Percentiles rank a stretch among this genome's conserved stretches.
phyloP scores from a whole-genome alignment of 2,329 filamentous ascomycete species.

The Fusarium cicatricum region DNA sequence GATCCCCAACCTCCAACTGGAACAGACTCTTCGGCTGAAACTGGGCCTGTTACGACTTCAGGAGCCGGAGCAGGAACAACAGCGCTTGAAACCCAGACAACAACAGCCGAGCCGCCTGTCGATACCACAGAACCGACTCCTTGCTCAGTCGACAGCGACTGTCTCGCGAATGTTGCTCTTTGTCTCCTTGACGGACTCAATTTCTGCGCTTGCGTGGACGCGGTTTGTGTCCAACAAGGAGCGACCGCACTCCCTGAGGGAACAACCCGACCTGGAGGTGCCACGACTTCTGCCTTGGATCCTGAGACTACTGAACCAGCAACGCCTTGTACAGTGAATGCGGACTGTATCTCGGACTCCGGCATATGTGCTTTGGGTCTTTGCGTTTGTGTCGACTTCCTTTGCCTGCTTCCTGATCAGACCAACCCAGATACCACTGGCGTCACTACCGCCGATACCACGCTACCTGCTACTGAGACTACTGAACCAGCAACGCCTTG shows the following conservation, averaged over 20 bases:
- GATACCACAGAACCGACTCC: not conserved
- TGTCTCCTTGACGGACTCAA: constrained; percentile 7
- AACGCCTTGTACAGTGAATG: not conserved
- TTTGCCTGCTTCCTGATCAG: not conserved
- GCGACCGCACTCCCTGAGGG: no score
- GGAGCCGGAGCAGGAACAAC: not conserved
- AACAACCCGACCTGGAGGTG: no score
- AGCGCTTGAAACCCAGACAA: not conserved
- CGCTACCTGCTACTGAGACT: not conserved
- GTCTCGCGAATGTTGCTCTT: not conserved
- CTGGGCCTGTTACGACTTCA: no score
- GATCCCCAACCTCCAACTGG: not conserved
- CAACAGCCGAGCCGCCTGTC: not conserved
- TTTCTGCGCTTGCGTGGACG: constrained; percentile 12
- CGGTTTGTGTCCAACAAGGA: constrained; percentile 16
- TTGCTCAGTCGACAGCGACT: constrained; percentile 17
- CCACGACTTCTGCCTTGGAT: no score
- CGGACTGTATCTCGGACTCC: constrained; percentile 10
- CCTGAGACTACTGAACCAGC: not conserved
- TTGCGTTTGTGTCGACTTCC: constrained; percentile 1
- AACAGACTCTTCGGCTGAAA: not conserved
- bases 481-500: not conserved
- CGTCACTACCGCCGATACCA: not conserved
- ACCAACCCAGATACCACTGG: not conserved
- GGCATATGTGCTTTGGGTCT: not conserved